Evolutionary conservation across 805 yeast genomes (phyloP), one percentile per base, ranked within the genome.

Genomic region (Ogataea philodendri): DNA sequence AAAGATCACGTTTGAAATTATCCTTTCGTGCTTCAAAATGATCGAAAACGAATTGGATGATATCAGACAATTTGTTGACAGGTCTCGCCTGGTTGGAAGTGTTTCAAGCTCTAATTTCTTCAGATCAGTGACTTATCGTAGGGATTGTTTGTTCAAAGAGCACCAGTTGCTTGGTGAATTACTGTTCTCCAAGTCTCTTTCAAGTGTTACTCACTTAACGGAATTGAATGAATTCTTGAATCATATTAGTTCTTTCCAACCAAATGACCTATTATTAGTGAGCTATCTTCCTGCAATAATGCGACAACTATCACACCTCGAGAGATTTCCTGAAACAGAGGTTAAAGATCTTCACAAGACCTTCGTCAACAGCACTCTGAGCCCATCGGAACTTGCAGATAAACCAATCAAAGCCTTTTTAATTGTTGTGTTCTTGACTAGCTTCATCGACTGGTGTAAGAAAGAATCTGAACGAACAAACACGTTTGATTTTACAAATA

Each of bases 141-240:
- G 87, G 44, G 76, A 74, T 37, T 77, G 76, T 44, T 64, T 85
- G 18, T 70, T 76, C 34, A 66, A 66, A 32, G 80, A 81, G 48
- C 93, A 88, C 55, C 95, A 86, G 49, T 53, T 70, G 2, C 59
- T 89, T 36, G 81, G 89, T 27, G 84, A 79, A 54, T 65, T 85
- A 1, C 62, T 82, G 5, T 74, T 57, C 47, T 62, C 65, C 3
- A 63, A 63, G 23, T 45, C 57, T 23, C 61, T 59, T 6, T 45
- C 58, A 9, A 27, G 51, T 6, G 10, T 13, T 20, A 10, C 22
- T 5, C 25, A 33, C 9, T n/a, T n/a, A n/a, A 17, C 15, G 22
- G 25, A 14, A 9, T 18, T 24, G 8, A 55, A 61, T 0, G 57
- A 67, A 5, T 70, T 81, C 7, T 43, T 81, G 2, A 52, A 63